A percentile compares a stretch with the other conserved stretches of the same genome.
phyloP scores from a whole-genome alignment of 768 basidiomycete species.

The Inosperma sp. region DNA sequence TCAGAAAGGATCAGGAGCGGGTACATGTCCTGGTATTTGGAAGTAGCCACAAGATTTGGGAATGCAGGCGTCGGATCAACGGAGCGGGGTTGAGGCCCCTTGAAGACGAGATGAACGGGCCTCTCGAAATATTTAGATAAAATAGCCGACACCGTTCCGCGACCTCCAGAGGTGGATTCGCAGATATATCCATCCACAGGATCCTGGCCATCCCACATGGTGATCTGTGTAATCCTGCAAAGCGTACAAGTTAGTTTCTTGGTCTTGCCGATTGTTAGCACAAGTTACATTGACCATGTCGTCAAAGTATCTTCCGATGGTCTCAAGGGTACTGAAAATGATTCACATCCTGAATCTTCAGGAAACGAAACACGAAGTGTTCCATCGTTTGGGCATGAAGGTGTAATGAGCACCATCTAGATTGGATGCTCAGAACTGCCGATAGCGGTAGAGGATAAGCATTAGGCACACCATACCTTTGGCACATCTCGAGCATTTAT shows the following conservation, averaged over 20 bases:
- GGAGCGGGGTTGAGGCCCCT: constrained; percentile 53
- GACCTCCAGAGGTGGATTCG: constrained; percentile 32
- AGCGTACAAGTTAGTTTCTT: not conserved
- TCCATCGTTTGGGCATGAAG: constrained; percentile 46
- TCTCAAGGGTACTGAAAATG: constrained; percentile 55
- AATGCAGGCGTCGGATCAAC: constrained; percentile 50
- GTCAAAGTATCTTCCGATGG: constrained; percentile 46
- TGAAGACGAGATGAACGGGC: constrained; percentile 60
- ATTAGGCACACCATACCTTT: constrained; percentile 41
- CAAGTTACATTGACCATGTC: constrained; percentile 54
- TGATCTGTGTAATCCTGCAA: constrained; percentile 50
- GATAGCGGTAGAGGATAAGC: not conserved
- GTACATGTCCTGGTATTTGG: constrained; percentile 67
- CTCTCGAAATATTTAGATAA: constrained; percentile 60
- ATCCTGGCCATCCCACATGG: constrained; percentile 41
- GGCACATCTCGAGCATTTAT: constrained; percentile 65
- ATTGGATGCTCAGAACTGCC: not conserved
- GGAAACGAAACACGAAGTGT: constrained; percentile 57
- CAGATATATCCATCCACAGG: constrained; percentile 65
- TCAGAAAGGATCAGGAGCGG: constrained; percentile 65
- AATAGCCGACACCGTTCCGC: constrained; percentile 46
- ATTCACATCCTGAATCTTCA: constrained; percentile 48
- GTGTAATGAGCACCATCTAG: constrained; percentile 66
- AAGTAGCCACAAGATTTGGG: constrained; percentile 52
- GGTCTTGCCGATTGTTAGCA: not conserved